A percentile compares a stretch with the other conserved stretches of the same genome.
These are phyloP conservation scores for Pseudocercospora fuligena DNA, from an alignment of 2,329 filamentous ascomycete species.

Conservation along the genomic window DNA sequence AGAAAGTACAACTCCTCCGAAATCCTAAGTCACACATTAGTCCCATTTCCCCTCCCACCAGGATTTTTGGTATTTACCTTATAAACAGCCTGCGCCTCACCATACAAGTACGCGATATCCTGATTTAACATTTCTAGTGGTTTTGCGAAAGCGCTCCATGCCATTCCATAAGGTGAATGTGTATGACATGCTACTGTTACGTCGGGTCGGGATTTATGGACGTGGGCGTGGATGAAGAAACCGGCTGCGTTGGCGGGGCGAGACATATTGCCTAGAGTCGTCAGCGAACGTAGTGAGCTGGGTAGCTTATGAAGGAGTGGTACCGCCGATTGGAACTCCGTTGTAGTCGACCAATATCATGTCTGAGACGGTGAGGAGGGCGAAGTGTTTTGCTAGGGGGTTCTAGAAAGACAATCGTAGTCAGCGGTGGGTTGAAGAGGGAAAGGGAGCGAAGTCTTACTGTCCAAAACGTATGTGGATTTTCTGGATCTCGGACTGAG, in stretches of 20 bases:
- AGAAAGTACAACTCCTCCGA: conserved; percentile 67
- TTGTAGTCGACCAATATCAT: conserved; percentile 69
- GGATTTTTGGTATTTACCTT: conserved; percentile 19
- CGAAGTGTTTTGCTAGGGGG: conserved; percentile 68
- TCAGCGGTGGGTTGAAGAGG: too few species aligned
- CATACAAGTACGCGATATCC: conserved; percentile 68
- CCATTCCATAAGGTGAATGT: conserved; percentile 68
- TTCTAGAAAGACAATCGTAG: conserved; percentile 44
- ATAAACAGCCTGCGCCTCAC: conserved; percentile 67
- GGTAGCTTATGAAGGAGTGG: too few species aligned
- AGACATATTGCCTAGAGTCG: conserved; percentile 56
- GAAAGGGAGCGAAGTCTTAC: too few species aligned
- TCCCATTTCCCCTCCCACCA: too few species aligned
- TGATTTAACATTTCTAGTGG: conserved; percentile 73
- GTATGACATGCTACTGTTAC: conserved; percentile 74
- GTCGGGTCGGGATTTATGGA: conserved; percentile 70
- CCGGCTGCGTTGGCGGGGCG: conserved; percentile 69
- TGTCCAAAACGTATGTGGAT: conserved; percentile 69
- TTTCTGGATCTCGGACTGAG: conserved; percentile 68
- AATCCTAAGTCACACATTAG: too few species aligned
- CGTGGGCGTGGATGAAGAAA: conserved; percentile 70
- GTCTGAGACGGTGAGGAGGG: conserved; percentile 65
- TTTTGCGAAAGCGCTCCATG: conserved; percentile 68
- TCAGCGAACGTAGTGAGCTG: too few species aligned
- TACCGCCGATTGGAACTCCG: conserved; percentile 63